Evolutionary conservation across 2,329 filamentous ascomycete genomes (phyloP).

Genomic region (Fusarium subtropicale): DNA sequence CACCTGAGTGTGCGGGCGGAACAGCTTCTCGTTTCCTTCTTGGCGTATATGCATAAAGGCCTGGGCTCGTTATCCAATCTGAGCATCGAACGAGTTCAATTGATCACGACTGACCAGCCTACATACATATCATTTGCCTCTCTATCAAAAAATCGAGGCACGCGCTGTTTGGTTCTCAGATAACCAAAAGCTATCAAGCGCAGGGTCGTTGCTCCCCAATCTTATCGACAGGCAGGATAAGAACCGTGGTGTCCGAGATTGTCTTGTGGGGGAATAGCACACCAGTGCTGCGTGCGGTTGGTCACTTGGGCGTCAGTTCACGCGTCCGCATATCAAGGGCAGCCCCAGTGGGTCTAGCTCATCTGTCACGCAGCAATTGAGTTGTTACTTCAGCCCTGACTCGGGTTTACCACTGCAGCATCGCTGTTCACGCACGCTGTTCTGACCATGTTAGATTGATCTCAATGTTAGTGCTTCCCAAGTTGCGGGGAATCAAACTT

Average conservation of each 20-base stretch:
- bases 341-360: slow-evolving; percentile 27
- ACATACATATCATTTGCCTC: neutral
- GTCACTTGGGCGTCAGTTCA: slow-evolving; percentile 38
- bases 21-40: slow-evolving; percentile 43
- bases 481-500: slow-evolving; percentile 29
- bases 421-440: slow-evolving; percentile 22
- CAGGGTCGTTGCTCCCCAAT: slow-evolving; percentile 4
- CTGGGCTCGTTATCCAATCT: slow-evolving; percentile 7
- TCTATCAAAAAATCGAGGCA: neutral
- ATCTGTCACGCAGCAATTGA: slow-evolving; percentile 40
- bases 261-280: slow-evolving; percentile 27
- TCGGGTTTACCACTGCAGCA: slow-evolving; percentile 33
- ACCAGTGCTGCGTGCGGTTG: slow-evolving; percentile 30
- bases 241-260: slow-evolving; percentile 26
- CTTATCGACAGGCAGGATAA: slow-evolving; percentile 7
- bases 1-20: slow-evolving; percentile 37
- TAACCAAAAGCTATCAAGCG: neutral
- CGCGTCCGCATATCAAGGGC: slow-evolving; percentile 30
- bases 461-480: slow-evolving; percentile 14
- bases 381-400: slow-evolving; percentile 43
- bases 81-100: neutral
- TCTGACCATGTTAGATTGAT: slow-evolving; percentile 23
- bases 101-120: neutral
- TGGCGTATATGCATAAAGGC: slow-evolving; percentile 38
- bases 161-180: neutral